Evolutionary conservation across 805 yeast species (phyloP).

Genomic region (Teunomyces panamensis): DNA sequence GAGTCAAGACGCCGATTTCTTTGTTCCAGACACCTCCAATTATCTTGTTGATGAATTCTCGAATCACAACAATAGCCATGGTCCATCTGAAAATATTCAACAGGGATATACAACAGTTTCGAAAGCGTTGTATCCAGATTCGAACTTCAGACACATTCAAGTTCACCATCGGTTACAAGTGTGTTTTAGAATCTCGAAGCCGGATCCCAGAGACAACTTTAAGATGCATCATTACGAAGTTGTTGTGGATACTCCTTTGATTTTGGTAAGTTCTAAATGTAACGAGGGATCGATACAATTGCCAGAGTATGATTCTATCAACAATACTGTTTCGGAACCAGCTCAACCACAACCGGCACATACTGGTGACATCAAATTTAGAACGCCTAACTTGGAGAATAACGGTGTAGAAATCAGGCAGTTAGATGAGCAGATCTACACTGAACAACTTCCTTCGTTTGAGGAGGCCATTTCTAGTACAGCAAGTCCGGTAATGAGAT

Average conservation of each 20-base stretch:
- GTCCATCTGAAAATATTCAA: constrained; percentile 25
- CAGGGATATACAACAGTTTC: constrained; percentile 34
- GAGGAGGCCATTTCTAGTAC: constrained; percentile 62
- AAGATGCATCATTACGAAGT: constrained; percentile 76
- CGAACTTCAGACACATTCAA: constrained; percentile 59
- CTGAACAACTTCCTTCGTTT: constrained; percentile 53
- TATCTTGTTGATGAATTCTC: constrained; percentile 26
- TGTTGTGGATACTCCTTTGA: constrained; percentile 73
- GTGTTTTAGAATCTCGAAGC: constrained; percentile 63
- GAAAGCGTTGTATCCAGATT: constrained; percentile 57
- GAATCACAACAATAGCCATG: constrained; percentile 6
- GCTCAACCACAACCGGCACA: constrained; percentile 2
- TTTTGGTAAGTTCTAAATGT: constrained; percentile 42
- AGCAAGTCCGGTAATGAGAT: constrained; percentile 29
- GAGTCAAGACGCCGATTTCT: constrained; percentile 11
- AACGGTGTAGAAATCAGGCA: constrained; percentile 33
- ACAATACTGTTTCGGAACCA: neutral
- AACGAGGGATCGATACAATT: constrained; percentile 39
- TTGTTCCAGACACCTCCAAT: constrained; percentile 30
- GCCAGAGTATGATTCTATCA: constrained; percentile 36
- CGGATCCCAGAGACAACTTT: constrained; percentile 44
- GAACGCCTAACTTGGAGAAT: constrained; percentile 35
- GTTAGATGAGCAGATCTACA: constrained; percentile 14
- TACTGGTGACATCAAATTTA: constrained; percentile 24
- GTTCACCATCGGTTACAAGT: constrained; percentile 69